A percentile compares a stretch with the other conserved stretches of the same genome.
Evolutionary conservation across 495 filamentous ascomycete genomes (phyloP).

Genomic region (Oidiodendron maius): DNA sequence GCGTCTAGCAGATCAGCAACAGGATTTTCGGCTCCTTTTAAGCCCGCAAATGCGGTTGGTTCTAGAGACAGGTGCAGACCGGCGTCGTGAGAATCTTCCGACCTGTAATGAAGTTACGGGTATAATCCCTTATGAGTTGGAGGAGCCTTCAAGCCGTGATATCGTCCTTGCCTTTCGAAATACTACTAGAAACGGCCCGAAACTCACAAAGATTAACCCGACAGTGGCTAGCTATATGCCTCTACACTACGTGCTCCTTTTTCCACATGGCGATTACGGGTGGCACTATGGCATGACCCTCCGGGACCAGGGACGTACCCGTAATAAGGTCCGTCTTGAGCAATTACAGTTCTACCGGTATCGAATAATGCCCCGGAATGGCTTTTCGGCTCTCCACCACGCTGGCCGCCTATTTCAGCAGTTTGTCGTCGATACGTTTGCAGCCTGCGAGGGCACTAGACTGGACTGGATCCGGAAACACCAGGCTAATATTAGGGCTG

Average conservation of each 20-base stretch:
- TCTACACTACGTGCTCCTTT: constrained; percentile 18
- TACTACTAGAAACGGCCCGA: not conserved
- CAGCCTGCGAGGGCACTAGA: not conserved
- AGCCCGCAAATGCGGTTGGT: constrained; percentile 10
- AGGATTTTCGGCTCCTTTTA: constrained; percentile 4
- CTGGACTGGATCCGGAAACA: constrained; percentile 9
- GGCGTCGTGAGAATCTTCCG: constrained; percentile 10
- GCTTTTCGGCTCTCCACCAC: constrained; percentile 8
- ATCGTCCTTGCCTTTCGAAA: constrained; percentile 9
- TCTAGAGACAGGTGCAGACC: constrained; percentile 4
- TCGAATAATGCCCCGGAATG: constrained; percentile 1
- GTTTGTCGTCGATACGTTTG: constrained; percentile 14
- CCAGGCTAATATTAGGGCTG: too few relatives aligned
- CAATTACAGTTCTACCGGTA: constrained; percentile 14
- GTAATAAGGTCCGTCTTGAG: constrained; percentile 3
- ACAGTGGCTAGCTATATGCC: constrained; percentile 16
- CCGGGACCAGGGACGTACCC: not conserved
- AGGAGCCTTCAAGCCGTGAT: not conserved
- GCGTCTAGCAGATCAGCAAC: not conserved
- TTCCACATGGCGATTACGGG: constrained; percentile 8
- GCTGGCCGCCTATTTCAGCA: constrained; percentile 12
- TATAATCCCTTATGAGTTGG: constrained; percentile 11
- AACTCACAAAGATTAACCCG: not conserved
- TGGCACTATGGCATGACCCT: constrained; percentile 11
- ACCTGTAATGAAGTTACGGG: constrained; percentile 8